Conservation (phyloP, 1,139 yeast species). For the Saccharomycopsis hybrid region DNA sequence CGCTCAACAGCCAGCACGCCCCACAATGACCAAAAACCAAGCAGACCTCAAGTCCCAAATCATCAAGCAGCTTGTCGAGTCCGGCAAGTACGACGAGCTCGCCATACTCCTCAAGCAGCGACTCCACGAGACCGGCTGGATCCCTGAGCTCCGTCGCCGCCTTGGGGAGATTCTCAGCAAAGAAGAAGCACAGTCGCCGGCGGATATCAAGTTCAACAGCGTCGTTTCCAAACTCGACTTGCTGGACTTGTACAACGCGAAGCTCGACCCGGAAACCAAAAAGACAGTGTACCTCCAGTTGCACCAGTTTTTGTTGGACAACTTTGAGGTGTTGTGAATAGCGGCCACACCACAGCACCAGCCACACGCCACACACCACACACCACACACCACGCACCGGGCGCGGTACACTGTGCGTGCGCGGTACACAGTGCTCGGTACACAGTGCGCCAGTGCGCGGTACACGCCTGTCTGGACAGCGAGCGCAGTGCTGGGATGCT, state of each 20-base stretch:
- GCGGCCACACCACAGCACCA: no score
- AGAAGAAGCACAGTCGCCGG: no score
- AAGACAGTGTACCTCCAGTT: conserved; percentile 7
- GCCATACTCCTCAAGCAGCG: conserved; percentile 55
- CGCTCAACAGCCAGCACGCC: no score
- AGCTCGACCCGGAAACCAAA: conserved; percentile 14
- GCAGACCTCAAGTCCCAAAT: conserved; percentile 25
- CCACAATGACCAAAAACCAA: not conserved
- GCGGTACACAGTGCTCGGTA: no score
- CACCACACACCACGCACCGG: no score
- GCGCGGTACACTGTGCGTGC: no score
- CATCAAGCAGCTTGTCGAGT: conserved; percentile 62
- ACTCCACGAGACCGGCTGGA: conserved; percentile 80
- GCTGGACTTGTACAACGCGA: conserved; percentile 18
- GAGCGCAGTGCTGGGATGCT: no score
- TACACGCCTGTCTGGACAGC: no score
- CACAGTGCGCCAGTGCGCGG: no score
- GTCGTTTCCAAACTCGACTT: conserved; percentile 13
- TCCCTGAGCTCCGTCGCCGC: conserved; percentile 50
- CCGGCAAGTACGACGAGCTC: conserved; percentile 76
- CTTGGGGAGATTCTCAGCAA: conserved; percentile 7
- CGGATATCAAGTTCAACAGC: conserved; percentile 22
- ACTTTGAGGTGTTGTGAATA: conserved; percentile 15
- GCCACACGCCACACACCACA: no score
- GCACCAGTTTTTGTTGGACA: conserved; percentile 14